These are phyloP conservation scores for Diplodia sapinea DNA, from an alignment of 2,329 filamentous ascomycete genomes.

Conservation along the genomic window DNA sequence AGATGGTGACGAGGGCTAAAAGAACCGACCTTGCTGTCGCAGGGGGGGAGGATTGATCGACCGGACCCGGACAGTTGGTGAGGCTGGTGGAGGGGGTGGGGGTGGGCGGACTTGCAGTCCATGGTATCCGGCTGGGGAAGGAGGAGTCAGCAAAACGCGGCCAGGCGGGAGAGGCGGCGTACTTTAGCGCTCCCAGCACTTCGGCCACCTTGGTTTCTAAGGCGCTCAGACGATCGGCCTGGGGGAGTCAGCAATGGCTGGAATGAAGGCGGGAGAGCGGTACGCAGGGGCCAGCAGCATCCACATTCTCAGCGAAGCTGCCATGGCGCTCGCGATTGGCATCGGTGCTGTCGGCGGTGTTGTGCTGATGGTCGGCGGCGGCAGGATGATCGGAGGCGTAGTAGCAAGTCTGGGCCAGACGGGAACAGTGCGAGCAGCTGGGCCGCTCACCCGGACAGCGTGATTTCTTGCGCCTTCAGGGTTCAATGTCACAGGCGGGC, in stretches of 20 bases:
- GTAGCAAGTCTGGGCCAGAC: conserved; percentile 54
- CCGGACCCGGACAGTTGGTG: background rate
- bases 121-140: conserved; percentile 16
- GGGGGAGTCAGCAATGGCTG: background rate
- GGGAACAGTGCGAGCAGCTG: conserved; percentile 56
- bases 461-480: conserved; percentile 57
- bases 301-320: background rate
- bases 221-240: conserved; percentile 21
- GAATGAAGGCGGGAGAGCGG: background rate
- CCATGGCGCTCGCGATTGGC: conserved; percentile 5
- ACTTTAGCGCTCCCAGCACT: conserved; percentile 23
- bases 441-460: conserved; percentile 59
- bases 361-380: background rate
- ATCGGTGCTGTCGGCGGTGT: background rate
- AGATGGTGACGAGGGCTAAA: too few species aligned
- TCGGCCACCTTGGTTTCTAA: conserved; percentile 26
- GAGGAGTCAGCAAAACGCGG: background rate
- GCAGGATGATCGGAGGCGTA: conserved; percentile 45
- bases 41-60: conserved; percentile 10
- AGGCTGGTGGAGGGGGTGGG: conserved; percentile 1
- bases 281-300: conserved; percentile 8
- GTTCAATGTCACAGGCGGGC: background rate
- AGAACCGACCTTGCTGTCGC: conserved; percentile 11
- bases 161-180: background rate
- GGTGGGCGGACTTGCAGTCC: conserved; percentile 16